phyloP scores from a whole-genome alignment of 1,284 basidiomycete genomes.

The Pseudozyma sp. region DNA sequence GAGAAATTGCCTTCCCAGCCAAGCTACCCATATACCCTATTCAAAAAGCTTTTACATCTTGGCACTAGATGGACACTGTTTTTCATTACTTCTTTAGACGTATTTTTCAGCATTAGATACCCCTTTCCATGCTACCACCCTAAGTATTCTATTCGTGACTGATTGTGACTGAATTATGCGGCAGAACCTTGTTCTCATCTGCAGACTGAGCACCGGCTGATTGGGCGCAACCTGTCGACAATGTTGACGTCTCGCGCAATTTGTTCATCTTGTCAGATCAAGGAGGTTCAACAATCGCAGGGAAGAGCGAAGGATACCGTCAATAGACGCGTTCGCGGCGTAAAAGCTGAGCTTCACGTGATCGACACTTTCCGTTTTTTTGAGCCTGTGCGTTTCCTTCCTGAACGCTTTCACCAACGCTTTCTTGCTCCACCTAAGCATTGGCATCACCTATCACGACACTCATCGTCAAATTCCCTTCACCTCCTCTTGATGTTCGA shows the following conservation, averaged over 20 bases:
- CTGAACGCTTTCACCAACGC: conserved; percentile 2
- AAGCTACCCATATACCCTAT: conserved; percentile 3
- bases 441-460: neutral
- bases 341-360: conserved; percentile 32
- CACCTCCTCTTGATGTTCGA: neutral
- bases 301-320: too few relatives aligned
- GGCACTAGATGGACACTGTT: conserved; percentile 13
- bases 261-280: neutral
- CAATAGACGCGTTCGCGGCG: conserved; percentile 10
- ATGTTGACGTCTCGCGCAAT: neutral
- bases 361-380: conserved; percentile 18
- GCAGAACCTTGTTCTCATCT: too few relatives aligned
- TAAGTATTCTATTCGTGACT: neutral
- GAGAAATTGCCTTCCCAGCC: neutral
- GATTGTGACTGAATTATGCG: neutral
- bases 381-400: conserved; percentile 11
- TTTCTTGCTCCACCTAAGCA: neutral
- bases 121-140: neutral
- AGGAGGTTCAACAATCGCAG: neutral
- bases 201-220: too few relatives aligned
- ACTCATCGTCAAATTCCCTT: neutral
- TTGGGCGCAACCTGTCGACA: neutral
- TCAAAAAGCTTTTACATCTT: conserved; percentile 1
- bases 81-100: neutral
- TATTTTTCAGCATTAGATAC: conserved; percentile 2